Base-by-base conservation (phyloP, 768 basidiomycete genomes). In the Lanmaoa pseudosensibilis region DNA sequence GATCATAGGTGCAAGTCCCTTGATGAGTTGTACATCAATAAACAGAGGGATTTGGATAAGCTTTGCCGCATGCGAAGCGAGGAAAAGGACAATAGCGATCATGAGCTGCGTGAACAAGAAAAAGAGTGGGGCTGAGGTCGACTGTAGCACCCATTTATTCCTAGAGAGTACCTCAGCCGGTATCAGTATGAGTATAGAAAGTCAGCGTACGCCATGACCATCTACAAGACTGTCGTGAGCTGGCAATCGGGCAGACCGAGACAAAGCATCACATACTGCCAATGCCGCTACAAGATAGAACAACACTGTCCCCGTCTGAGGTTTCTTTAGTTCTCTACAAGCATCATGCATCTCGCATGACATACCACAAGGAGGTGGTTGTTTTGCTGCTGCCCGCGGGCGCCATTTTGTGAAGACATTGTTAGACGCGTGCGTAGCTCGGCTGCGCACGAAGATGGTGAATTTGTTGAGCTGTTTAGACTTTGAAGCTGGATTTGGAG, bases 241-340 rank as follows among this genome's bases (percentile, higher is more conserved):
- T 32, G n/a, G 19, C 32, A 52, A 44, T 48, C 45, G 41, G 25
- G 54, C 32, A 27, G 44, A 8, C 49, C 7, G 19, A 43, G 32
- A 18, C 27, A 32, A 8, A 6, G 19, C 48, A 44, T 23, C 3
- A 85, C 92, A 64, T 73, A 94, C 92, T 67, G 89, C 81, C 55
- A 94, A 74, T 23, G 92, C 92, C 52, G 92, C 92, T n/a, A 93
- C 82, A 54, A 95, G 83, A 69, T 95, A 95, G 74, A 95, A 95
- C 13, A 80, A 68, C 9, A 94, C 90, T 9, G 91, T 90, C 44
- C 82, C 87, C 37, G 74, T 80, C 91, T 92, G 65, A 51, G 39
- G 25, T 10, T 30, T 25, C 47, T 56, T 64, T 19, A 62, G 58
- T 37, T 32, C 5, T 36, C 30, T n/a, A 59, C 33, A 30, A 23